phyloP scores from a whole-genome alignment of 2,329 filamentous ascomycete species.

The Colletotrichum eremochloae region DNA sequence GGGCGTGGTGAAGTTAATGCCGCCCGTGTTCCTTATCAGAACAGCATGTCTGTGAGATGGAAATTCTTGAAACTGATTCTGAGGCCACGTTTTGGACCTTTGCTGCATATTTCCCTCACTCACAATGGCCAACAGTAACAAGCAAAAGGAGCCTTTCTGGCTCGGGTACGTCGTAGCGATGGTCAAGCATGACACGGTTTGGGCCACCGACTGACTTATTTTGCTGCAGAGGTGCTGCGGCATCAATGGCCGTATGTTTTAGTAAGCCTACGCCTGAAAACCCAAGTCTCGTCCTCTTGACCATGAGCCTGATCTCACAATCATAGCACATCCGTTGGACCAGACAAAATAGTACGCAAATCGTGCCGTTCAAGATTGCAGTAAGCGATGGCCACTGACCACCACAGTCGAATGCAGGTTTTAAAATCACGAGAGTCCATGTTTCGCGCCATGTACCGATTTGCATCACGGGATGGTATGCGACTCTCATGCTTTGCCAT shows the following conservation, averaged over 20 bases:
- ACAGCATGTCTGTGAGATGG: constrained; percentile 20
- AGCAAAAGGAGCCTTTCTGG: constrained; percentile 59
- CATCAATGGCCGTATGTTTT: constrained; percentile 61
- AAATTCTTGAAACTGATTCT: neutral
- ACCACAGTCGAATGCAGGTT: constrained; percentile 58
- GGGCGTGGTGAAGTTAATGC: neutral
- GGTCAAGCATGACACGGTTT: rapidly evolving
- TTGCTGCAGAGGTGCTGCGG: constrained; percentile 55
- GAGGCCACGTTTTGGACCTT: neutral
- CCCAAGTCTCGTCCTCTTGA: neutral
- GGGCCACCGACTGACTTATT: constrained; percentile 7
- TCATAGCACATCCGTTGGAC: constrained; percentile 57
- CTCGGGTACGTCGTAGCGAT: constrained; percentile 53
- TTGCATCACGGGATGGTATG: constrained; percentile 56
- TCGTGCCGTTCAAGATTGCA: neutral
- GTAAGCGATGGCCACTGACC: neutral
- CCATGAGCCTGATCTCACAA: neutral
- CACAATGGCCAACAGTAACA: constrained; percentile 33
- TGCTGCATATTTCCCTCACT: neutral
- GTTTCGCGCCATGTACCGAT: constrained; percentile 54
- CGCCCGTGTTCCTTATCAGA: constrained; percentile 28
- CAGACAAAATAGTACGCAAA: constrained; percentile 59
- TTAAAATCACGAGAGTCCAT: constrained; percentile 56
- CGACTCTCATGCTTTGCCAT: no score
- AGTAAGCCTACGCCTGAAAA: constrained; percentile 49